Evolutionary conservation across 768 basidiomycete genomes (phyloP), one percentile per base, ranked within the genome.

Genomic region (Mrakia frigida): DNA sequence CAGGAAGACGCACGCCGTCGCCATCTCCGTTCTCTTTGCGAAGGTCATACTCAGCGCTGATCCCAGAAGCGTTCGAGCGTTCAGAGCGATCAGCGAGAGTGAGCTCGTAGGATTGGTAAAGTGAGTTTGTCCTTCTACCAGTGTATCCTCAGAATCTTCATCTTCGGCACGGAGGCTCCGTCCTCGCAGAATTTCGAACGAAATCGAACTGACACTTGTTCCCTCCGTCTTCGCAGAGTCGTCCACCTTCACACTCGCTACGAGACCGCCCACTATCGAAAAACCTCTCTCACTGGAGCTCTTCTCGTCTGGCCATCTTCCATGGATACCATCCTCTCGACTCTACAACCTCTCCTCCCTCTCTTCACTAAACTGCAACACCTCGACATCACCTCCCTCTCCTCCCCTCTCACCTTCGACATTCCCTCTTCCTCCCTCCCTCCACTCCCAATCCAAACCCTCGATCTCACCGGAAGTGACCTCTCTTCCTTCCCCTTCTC

Each of bases 191-290:
- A 9, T 56, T 18, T 56, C 56, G 10, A 56, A 56, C 23, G 56
- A 56, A 56, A 25, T n/a, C 9, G 56, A 28, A 28, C n/a, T 56
- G 56, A 56, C 53, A 25, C 9, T 56, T 28, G 23, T n/a, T 28
- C 28, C 28, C 56, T 56, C 25, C 56, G 56, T 1, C 56, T 25
- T 28, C 56, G 4, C 52, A 56, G 56, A 56, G 23, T 28, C 56
- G 10, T 56, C 56, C 56, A 56, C 14, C 28, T 63, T 31, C 31
- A 16, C 31, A 13, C 33, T 35, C 31, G 31, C 61, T 68, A 39
- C 65, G 65, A 68, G 65, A 39, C 65, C 35, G 35, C 39, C 25
- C 65, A 68, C 65, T 68, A 43, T 25, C 39, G 65, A 4, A 35
- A 23, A 13, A 23, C 25, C 25, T 10, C 25, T 37, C 35, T 68